A percentile compares a stretch with the other conserved stretches of the same genome.
Conservation (phyloP, 139 green algal species). For the Closterium sp. region DNA sequence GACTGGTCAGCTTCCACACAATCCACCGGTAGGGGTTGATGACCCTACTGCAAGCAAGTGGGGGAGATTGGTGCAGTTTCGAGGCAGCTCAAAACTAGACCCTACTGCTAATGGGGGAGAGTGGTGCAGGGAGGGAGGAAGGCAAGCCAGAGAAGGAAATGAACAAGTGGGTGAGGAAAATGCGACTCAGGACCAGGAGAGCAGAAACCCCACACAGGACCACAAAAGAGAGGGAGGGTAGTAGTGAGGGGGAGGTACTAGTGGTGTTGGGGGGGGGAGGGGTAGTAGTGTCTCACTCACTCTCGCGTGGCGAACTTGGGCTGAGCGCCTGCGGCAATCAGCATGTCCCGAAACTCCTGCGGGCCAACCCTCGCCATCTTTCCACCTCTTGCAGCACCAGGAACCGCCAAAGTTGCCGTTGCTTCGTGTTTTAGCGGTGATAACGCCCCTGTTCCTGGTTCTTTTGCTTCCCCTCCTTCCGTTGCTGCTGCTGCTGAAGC, state of each 20-base stretch:
- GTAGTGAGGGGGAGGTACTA: background rate
- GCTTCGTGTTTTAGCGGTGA: background rate
- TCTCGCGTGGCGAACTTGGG: slow-evolving; percentile 10
- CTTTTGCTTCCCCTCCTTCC: background rate
- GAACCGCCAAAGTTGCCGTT: background rate
- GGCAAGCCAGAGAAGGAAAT: no score
- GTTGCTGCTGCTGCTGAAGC: background rate
- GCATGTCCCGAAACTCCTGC: background rate
- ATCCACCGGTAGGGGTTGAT: no score
- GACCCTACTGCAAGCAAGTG: no score
- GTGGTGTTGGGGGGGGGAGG: background rate
- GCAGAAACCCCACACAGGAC: no score
- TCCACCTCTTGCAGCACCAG: background rate
- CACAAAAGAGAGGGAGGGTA: background rate
- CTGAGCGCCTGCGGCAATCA: slow-evolving; percentile 2
- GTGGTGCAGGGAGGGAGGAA: no score
- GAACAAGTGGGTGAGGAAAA: no score
- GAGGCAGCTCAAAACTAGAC: no score
- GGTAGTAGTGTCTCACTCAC: background rate
- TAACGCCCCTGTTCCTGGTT: background rate
- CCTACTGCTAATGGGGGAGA: no score
- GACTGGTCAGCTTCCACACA: no score
- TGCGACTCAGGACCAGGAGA: no score
- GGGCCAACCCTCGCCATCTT: background rate
- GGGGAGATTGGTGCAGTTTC: no score